Conservation (phyloP, 176 grass and related monocot species). For the Neostapfia colusana region DNA sequence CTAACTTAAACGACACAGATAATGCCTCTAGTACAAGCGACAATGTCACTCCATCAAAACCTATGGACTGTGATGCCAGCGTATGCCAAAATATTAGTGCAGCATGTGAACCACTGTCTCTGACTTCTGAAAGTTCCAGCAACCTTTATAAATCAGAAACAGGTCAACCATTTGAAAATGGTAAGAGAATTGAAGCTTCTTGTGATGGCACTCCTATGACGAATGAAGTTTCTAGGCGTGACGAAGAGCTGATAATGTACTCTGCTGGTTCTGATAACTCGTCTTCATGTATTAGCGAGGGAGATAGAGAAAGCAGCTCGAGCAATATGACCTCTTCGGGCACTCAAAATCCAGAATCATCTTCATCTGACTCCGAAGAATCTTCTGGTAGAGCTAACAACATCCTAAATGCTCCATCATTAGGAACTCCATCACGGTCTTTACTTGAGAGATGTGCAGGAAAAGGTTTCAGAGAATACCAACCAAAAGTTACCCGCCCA, state of each 20-base stretch:
- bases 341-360: constrained; percentile 66
- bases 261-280: constrained; percentile 63
- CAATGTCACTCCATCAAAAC: constrained; percentile 35
- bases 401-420: constrained; percentile 29
- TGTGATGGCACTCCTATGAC: constrained; percentile 24
- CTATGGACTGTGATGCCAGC: constrained; percentile 31
- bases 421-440: constrained; percentile 46
- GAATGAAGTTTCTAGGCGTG: constrained; percentile 42
- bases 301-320: constrained; percentile 67
- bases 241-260: constrained; percentile 47
- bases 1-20: constrained; percentile 36
- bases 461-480: constrained; percentile 54
- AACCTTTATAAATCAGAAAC: constrained; percentile 38
- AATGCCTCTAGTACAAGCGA: constrained; percentile 26
- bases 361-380: constrained; percentile 86
- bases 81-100: constrained; percentile 26
- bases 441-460: constrained; percentile 49
- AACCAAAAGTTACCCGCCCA: constrained; percentile 40
- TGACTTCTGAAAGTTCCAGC: constrained; percentile 36
- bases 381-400: constrained; percentile 39
- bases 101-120: constrained; percentile 32
- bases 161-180: constrained; percentile 23
- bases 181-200: constrained; percentile 26
- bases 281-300: constrained; percentile 74
- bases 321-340: constrained; percentile 68